phyloP scores from a whole-genome alignment of 495 filamentous ascomycete genomes.

The Daldinia concentrica region DNA sequence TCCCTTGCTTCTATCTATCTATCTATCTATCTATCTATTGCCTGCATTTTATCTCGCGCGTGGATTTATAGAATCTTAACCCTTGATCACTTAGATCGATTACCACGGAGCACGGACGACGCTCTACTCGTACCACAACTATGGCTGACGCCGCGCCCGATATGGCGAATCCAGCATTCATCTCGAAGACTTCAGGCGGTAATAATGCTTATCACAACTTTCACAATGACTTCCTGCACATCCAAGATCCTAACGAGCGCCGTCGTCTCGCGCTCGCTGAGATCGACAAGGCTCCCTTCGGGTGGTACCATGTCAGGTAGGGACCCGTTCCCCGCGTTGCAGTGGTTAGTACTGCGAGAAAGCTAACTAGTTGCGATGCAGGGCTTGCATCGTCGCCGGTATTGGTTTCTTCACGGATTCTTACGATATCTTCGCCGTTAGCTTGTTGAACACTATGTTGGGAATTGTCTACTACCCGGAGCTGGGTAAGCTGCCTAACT shows the following conservation, averaged over 20 bases:
- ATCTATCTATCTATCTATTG: slow-evolving; percentile 24
- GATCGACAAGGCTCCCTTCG: slow-evolving; percentile 82
- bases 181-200: slow-evolving; percentile 64
- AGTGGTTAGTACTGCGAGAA: not conserved
- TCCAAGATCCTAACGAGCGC: slow-evolving; percentile 76
- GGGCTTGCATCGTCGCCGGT: slow-evolving; percentile 80
- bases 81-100: slow-evolving; percentile 5
- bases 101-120: slow-evolving; percentile 14
- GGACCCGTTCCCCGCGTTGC: not conserved
- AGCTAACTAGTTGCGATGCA: slow-evolving; percentile 36
- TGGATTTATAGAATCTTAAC: slow-evolving; percentile 25
- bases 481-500: slow-evolving; percentile 64
- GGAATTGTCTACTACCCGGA: slow-evolving; percentile 75
- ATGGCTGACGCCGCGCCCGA: slow-evolving; percentile 38
- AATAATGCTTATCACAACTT: slow-evolving; percentile 77
- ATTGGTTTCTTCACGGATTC: slow-evolving; percentile 87
- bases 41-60: slow-evolving; percentile 21
- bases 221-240: slow-evolving; percentile 68
- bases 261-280: slow-evolving; percentile 77
- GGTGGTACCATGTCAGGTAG: slow-evolving; percentile 73
- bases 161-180: slow-evolving; percentile 23
- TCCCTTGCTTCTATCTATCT: slow-evolving; percentile 28
- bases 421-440: slow-evolving; percentile 80
- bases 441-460: slow-evolving; percentile 71
- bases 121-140: slow-evolving; percentile 1